These are phyloP conservation scores for Suillus cothurnatus DNA, from an alignment of 768 basidiomycete genomes.

Conservation along the genomic window DNA sequence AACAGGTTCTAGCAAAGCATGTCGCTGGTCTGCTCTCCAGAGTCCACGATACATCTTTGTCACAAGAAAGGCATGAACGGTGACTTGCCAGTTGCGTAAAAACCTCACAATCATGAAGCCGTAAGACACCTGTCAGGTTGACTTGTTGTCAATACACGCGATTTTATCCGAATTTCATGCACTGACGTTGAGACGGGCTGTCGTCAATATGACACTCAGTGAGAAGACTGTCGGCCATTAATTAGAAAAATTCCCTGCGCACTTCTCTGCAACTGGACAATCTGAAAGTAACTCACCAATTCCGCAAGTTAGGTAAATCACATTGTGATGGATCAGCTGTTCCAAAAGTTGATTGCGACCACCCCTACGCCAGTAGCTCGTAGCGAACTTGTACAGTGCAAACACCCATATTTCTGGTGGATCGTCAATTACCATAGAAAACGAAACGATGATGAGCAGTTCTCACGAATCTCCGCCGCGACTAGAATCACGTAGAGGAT, in stretches of 20 bases:
- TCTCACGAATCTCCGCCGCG: background rate
- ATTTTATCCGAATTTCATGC: background rate
- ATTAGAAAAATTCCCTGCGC: background rate
- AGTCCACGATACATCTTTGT: conserved; percentile 5
- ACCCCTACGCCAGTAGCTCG: background rate
- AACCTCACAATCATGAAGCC: conserved; percentile 7
- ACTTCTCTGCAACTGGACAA: too few species aligned
- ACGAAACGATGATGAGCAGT: too few species aligned
- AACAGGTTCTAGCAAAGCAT: background rate
- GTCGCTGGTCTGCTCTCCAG: background rate
- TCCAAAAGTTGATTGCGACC: background rate
- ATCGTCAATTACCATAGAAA: background rate
- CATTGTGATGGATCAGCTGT: background rate
- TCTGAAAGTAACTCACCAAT: background rate
- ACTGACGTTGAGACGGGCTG: background rate
- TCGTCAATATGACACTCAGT: background rate
- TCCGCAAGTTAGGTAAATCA: conserved; percentile 3
- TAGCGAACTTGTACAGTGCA: background rate
- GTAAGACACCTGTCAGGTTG: background rate
- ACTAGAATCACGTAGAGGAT: background rate
- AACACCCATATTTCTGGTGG: conserved; percentile 2
- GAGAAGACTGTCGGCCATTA: background rate
- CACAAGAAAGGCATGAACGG: conserved; percentile 5
- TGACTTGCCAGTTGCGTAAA: conserved; percentile 4
- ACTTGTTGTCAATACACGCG: background rate